Evolutionary conservation across 257 asterid genomes (phyloP).

Genomic region (Solanum peruvianum): DNA sequence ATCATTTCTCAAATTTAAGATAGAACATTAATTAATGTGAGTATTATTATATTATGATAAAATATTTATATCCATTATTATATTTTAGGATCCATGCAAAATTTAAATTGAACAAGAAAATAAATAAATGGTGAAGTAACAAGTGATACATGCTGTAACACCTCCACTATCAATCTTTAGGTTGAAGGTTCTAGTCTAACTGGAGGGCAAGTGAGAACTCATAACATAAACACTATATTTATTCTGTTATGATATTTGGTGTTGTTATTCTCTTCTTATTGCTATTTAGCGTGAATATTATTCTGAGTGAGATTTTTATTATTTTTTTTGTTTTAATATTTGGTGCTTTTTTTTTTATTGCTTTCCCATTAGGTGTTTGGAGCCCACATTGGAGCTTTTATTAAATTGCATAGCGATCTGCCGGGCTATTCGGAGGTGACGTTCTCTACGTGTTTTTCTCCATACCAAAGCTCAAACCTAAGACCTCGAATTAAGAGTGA

Average conservation of each 20-base stretch:
- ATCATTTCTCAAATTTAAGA: not conserved
- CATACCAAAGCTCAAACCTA: too few species aligned
- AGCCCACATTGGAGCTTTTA: not conserved
- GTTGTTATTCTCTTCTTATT: too few species aligned
- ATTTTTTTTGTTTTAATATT: too few species aligned
- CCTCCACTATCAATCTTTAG: not conserved
- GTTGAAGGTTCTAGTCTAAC: not conserved
- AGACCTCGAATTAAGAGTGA: too few species aligned
- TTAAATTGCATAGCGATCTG: not conserved
- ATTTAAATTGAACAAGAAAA: not conserved
- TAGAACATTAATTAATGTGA: not conserved
- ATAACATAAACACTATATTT: not conserved
- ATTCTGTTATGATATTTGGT: too few species aligned
- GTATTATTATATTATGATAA: not conserved
- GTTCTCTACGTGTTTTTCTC: not conserved
- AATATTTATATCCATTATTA: not conserved
- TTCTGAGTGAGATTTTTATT: not conserved
- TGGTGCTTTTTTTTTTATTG: too few species aligned
- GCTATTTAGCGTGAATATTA: not conserved
- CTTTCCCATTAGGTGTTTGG: accelerated
- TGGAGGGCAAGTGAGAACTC: not conserved
- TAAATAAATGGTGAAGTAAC: not conserved
- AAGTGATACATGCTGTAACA: not conserved
- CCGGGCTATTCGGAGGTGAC: too few species aligned
- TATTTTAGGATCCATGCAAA: not conserved